A percentile compares a stretch with the other conserved stretches of the same genome.
These are phyloP conservation scores for Ceratocystis cacaofunesta DNA, from an alignment of 2,329 filamentous ascomycete species.

Conservation along the genomic window DNA sequence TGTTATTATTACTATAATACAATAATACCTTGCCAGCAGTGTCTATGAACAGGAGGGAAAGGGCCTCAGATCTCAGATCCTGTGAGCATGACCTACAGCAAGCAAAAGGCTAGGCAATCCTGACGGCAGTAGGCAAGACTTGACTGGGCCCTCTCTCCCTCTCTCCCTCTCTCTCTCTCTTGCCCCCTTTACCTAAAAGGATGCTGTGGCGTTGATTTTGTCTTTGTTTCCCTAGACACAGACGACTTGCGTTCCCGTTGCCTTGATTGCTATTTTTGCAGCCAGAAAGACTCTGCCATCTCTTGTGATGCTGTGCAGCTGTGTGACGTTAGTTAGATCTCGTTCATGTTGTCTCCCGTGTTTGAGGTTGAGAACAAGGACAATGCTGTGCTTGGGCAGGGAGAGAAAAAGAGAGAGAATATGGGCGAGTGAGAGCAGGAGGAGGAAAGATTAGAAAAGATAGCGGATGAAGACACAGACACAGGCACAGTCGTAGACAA, in stretches of 20 bases:
- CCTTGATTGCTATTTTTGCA: not conserved
- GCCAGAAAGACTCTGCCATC: not conserved
- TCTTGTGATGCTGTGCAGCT: slow-evolving; percentile 3
- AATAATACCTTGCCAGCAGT: not conserved
- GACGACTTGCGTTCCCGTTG: not conserved
- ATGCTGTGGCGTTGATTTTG: slow-evolving; percentile 4
- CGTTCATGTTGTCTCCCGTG: slow-evolving; percentile 17
- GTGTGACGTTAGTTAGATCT: slow-evolving; percentile 13
- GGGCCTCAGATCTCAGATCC: too few species aligned
- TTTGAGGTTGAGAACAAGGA: slow-evolving; percentile 13
- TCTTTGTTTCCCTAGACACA: not conserved
- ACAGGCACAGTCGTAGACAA: too few species aligned
- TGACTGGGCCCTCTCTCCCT: not conserved
- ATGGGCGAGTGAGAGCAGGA: not conserved
- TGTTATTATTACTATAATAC: not conserved
- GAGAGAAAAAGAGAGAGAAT: not conserved
- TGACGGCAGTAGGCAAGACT: not conserved
- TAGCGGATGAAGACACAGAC: not conserved
- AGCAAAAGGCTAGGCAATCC: not conserved
- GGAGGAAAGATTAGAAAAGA: not conserved
- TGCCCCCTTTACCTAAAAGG: not conserved
- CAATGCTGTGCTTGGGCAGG: not conserved
- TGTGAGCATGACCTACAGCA: too few species aligned
- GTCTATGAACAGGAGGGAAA: not conserved
- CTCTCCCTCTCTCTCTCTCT: not conserved